Percentiles rank a stretch among this genome's conserved stretches.
Conservation (phyloP, 2,329 filamentous ascomycete species). For the Cladosporium oxysporum region DNA sequence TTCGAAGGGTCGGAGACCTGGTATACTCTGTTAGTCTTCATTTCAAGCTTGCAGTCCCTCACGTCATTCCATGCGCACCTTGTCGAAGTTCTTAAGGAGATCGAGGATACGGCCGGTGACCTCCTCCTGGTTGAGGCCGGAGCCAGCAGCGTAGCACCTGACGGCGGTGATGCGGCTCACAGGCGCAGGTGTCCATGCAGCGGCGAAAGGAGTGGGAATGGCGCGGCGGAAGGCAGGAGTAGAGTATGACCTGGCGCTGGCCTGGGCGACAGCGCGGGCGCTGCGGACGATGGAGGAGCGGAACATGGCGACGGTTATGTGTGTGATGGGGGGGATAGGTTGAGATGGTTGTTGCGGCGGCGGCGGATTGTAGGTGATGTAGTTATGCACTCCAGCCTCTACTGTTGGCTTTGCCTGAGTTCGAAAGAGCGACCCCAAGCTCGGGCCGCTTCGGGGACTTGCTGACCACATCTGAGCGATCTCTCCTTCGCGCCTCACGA, state of each 20-base stretch:
- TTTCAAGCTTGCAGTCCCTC: constrained; percentile 13
- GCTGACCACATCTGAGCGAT: background rate
- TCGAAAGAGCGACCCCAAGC: constrained; percentile 11
- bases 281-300: constrained; percentile 82
- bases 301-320: constrained; percentile 68
- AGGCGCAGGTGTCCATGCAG: constrained; percentile 61
- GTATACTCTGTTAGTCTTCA: constrained; percentile 26
- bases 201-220: constrained; percentile 57
- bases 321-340: constrained; percentile 7
- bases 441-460: constrained; percentile 5
- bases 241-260: constrained; percentile 43
- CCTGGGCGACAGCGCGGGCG: constrained; percentile 56
- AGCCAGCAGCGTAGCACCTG: constrained; percentile 83
- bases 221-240: constrained; percentile 60
- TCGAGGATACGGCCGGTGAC: constrained; percentile 91
- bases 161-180: constrained; percentile 67
- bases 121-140: constrained; percentile 77
- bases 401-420: constrained; percentile 8
- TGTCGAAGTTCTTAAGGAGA: constrained; percentile 94
- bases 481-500: constrained; percentile 15
- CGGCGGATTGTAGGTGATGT: constrained; percentile 19
- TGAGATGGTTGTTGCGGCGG: constrained; percentile 13
- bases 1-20: constrained; percentile 65
- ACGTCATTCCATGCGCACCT: constrained; percentile 59
- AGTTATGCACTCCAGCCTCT: constrained; percentile 5